Evolutionary conservation across 768 basidiomycete genomes (phyloP).

Genomic region (Xerocomellus amylosporus): DNA sequence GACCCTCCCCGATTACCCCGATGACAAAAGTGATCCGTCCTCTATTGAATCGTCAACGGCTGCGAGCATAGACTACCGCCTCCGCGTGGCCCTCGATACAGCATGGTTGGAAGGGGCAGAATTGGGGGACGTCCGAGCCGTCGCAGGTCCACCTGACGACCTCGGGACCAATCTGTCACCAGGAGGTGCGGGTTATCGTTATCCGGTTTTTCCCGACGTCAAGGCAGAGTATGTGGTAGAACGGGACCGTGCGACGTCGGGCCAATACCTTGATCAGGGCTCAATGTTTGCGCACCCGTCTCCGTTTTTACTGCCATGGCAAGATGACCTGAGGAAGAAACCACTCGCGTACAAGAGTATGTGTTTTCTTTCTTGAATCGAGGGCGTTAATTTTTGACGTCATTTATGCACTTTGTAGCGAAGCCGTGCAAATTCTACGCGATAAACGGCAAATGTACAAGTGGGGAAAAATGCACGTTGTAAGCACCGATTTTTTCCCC

Average conservation of each 20-base stretch:
- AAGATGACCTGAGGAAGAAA: conserved; percentile 21
- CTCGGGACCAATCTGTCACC: conserved; percentile 12
- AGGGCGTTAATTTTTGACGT: neutral
- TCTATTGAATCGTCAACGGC: conserved; percentile 21
- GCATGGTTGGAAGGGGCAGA: conserved; percentile 1
- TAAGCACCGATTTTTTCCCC: conserved; percentile 30
- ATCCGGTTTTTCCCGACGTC: conserved; percentile 17
- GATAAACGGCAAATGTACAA: conserved; percentile 46
- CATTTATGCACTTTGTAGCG: conserved; percentile 33
- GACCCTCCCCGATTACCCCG: conserved; percentile 15
- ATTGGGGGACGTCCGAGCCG: neutral
- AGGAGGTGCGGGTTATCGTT: conserved; percentile 6
- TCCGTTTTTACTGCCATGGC: conserved; percentile 2
- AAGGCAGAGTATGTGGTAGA: conserved; percentile 6
- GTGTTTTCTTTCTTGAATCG: neutral
- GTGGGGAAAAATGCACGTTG: conserved; percentile 59
- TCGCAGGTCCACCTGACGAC: conserved; percentile 9
- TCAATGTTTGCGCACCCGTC: conserved; percentile 1
- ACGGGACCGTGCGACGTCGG: conserved; percentile 10
- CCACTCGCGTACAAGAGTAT: conserved; percentile 30
- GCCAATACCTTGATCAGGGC: neutral
- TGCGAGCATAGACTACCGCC: conserved; percentile 11
- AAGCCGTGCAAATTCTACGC: conserved; percentile 60
- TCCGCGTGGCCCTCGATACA: conserved; percentile 5
- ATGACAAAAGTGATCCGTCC: conserved; percentile 28